Conservation (phyloP, 768 basidiomycete species). For the Cyclocybe aegerita region DNA sequence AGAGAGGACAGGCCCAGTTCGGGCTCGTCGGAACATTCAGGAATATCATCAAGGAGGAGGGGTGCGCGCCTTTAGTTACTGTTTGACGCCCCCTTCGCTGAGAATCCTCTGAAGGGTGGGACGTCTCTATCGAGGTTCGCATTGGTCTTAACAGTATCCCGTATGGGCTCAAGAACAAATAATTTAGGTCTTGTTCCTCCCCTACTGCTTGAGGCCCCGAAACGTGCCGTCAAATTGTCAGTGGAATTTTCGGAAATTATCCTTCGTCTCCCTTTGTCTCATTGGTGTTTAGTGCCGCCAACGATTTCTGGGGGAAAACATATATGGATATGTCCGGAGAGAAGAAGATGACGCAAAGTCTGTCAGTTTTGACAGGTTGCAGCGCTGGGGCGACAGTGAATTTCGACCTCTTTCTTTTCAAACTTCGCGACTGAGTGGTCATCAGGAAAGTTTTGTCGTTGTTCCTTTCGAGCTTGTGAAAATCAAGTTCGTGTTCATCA, state of each 20-base stretch:
- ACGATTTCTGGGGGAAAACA: slow-evolving; percentile 95
- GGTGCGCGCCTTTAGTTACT: slow-evolving; percentile 48
- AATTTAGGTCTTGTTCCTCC: slow-evolving; percentile 88
- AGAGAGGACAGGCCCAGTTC: slow-evolving; percentile 71
- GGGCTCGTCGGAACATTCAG: slow-evolving; percentile 84
- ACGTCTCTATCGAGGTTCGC: slow-evolving; percentile 82
- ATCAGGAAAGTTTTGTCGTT: slow-evolving; percentile 84
- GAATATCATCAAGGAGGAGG: slow-evolving; percentile 86
- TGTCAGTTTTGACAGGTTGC: slow-evolving; percentile 92
- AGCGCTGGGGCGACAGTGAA: slow-evolving; percentile 85
- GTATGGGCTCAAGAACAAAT: neutral
- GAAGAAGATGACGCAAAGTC: slow-evolving; percentile 80
- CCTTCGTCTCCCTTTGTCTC: neutral
- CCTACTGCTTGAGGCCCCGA: slow-evolving; percentile 93
- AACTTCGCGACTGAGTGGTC: neutral
- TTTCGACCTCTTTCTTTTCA: neutral
- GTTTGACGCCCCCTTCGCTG: neutral
- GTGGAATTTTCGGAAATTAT: slow-evolving; percentile 18
- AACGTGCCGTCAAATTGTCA: slow-evolving; percentile 95
- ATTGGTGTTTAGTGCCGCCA: slow-evolving; percentile 50
- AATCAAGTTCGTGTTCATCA: slow-evolving; percentile 56
- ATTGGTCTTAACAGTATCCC: neutral
- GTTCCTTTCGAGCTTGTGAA: slow-evolving; percentile 97
- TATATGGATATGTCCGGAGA: slow-evolving; percentile 64
- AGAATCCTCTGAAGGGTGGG: slow-evolving; percentile 48